Percentiles rank a stretch among this genome's conserved stretches.
phyloP scores from a whole-genome alignment of 2,329 filamentous ascomycete species.

The Sphaerostilbella broomeana region DNA sequence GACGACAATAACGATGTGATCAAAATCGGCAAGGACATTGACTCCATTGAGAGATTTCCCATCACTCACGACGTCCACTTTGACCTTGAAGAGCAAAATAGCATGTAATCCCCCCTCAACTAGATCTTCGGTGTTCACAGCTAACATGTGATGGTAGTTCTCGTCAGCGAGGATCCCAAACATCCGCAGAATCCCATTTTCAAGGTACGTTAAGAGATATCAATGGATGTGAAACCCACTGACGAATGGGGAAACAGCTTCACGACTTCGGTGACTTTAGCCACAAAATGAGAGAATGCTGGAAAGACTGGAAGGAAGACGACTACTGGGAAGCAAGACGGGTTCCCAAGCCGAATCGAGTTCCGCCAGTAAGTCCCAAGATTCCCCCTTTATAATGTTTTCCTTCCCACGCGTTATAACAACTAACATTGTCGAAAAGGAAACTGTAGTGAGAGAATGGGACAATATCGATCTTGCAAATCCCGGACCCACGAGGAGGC shows the following conservation, averaged over 20 bases:
- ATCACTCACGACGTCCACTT: slow-evolving; percentile 27
- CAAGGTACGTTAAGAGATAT: slow-evolving; percentile 15
- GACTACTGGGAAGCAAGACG: slow-evolving; percentile 17
- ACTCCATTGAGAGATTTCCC: too few relatives aligned
- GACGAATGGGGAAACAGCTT: slow-evolving; percentile 15
- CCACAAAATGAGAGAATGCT: slow-evolving; percentile 15
- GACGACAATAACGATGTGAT: slow-evolving; percentile 4
- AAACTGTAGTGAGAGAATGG: slow-evolving; percentile 22
- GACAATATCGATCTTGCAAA: slow-evolving; percentile 13
- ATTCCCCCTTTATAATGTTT: not conserved
- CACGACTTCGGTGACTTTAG: slow-evolving; percentile 24
- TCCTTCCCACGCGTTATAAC: not conserved
- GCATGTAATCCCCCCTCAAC: slow-evolving; percentile 15
- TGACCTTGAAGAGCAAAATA: slow-evolving; percentile 25
- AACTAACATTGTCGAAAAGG: slow-evolving; percentile 13
- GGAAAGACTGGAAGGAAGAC: slow-evolving; percentile 9
- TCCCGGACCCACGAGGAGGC: slow-evolving; percentile 1
- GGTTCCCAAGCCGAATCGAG: slow-evolving; percentile 17
- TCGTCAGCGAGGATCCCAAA: slow-evolving; percentile 12
- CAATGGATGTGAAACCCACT: not conserved
- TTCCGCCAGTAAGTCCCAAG: slow-evolving; percentile 22
- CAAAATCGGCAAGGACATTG: slow-evolving; percentile 5
- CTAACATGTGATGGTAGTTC: slow-evolving; percentile 18
- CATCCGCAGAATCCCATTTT: slow-evolving; percentile 20
- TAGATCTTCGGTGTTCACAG: not conserved